Evolutionary conservation across 2,329 filamentous ascomycete species (phyloP).

Genomic region (Pseudogymnoascus sp.): DNA sequence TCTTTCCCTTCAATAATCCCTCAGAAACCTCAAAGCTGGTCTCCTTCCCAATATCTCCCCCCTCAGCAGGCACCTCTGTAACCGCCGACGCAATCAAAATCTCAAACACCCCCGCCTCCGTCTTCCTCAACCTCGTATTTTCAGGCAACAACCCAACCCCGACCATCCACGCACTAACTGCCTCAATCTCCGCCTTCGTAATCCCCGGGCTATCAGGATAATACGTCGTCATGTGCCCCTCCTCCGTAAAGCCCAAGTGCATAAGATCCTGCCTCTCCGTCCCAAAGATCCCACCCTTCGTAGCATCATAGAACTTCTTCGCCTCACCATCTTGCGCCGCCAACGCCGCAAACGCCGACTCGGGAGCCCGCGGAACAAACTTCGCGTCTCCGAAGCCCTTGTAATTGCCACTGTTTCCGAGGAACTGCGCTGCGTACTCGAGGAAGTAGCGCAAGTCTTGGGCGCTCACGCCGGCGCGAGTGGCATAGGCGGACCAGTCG

Average conservation of each 20-base stretch:
- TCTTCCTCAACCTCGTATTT: constrained; percentile 69
- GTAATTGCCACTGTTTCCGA: constrained; percentile 74
- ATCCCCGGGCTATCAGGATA: constrained; percentile 71
- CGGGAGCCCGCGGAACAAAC: constrained; percentile 65
- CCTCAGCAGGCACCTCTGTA: constrained; percentile 49
- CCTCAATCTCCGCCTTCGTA: constrained; percentile 65
- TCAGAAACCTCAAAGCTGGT: constrained; percentile 52
- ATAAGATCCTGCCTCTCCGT: constrained; percentile 55
- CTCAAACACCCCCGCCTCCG: constrained; percentile 55
- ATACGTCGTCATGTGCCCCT: constrained; percentile 73
- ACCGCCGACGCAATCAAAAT: constrained; percentile 66
- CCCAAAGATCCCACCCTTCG: constrained; percentile 65
- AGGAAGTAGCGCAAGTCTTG: constrained; percentile 62
- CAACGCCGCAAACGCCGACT: constrained; percentile 56
- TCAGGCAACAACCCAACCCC: constrained; percentile 64
- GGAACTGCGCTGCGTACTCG: constrained; percentile 69
- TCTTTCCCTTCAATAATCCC: constrained; percentile 57
- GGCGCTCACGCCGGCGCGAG: constrained; percentile 56
- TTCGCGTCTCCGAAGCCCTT: constrained; percentile 83
- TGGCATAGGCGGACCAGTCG: constrained; percentile 61
- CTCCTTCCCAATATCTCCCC: constrained; percentile 62
- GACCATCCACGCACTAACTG: constrained; percentile 65
- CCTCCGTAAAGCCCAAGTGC: constrained; percentile 67
- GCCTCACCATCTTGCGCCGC: constrained; percentile 53
- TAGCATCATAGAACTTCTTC: constrained; percentile 56